phyloP scores from a whole-genome alignment of 495 filamentous ascomycete species.

The Xylaria longipes region DNA sequence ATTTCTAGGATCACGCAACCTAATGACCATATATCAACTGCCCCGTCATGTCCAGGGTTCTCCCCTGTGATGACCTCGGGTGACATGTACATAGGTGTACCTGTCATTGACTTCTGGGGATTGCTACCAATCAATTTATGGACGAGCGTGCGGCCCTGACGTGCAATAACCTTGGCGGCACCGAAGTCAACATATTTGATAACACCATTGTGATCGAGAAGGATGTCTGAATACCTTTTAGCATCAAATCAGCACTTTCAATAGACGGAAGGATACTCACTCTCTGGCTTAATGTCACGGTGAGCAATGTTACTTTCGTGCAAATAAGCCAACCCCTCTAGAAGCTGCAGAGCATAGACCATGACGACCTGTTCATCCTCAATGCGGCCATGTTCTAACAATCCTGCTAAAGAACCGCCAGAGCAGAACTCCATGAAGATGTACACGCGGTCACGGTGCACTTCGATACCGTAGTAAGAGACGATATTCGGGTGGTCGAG shows the following conservation, averaged over 20 bases:
- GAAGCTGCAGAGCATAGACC: constrained; percentile 94
- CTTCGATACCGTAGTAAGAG: constrained; percentile 96
- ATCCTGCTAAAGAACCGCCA: constrained; percentile 86
- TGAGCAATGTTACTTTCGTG: constrained; percentile 91
- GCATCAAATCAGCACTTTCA: background rate
- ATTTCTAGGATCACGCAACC: constrained; percentile 98
- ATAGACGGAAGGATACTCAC: constrained; percentile 55
- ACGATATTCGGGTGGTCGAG: constrained; percentile 98
- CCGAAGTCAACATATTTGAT: constrained; percentile 99
- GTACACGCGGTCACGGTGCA: constrained; percentile 97
- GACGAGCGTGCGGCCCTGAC: constrained; percentile 86
- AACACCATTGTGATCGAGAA: constrained; percentile 95
- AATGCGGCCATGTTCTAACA: constrained; percentile 94
- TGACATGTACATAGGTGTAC: constrained; percentile 99
- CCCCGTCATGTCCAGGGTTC: constrained; percentile 73
- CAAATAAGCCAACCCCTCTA: constrained; percentile 94
- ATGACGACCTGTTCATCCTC: constrained; percentile 98
- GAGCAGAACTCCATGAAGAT: constrained; percentile 99
- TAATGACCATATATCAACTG: constrained; percentile 97
- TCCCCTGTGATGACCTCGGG: constrained; percentile 96
- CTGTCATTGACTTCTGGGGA: constrained; percentile 90
- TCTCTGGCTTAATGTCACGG: constrained; percentile 98
- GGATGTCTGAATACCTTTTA: constrained; percentile 68
- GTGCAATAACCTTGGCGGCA: constrained; percentile 94
- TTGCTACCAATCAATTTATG: constrained; percentile 65